phyloP scores from a whole-genome alignment of 2,329 filamentous ascomycete species.

The Fusarium buharicum region DNA sequence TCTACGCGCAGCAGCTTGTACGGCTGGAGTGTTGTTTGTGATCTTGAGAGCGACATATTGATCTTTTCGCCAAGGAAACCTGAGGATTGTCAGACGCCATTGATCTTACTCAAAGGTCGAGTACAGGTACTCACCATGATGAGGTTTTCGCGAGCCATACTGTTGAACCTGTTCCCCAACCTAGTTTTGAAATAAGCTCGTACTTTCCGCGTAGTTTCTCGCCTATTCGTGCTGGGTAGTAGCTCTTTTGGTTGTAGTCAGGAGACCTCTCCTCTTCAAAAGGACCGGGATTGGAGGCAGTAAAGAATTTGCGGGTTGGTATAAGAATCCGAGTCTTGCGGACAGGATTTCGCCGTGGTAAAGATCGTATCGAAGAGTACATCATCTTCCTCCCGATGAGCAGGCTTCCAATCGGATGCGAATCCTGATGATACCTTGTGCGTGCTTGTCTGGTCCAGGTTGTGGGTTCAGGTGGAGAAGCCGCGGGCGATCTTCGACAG shows the following conservation, averaged over 20 bases:
- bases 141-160: slow-evolving; percentile 52
- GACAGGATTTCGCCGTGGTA: not conserved
- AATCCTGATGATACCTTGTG: not conserved
- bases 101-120: not conserved
- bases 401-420: not conserved
- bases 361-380: not conserved
- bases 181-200: slow-evolving; percentile 52
- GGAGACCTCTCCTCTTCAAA: slow-evolving; percentile 44
- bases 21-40: slow-evolving; percentile 41
- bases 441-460: not conserved
- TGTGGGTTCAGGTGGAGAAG: not conserved
- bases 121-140: slow-evolving; percentile 37
- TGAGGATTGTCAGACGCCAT: slow-evolving; percentile 5
- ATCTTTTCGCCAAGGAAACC: slow-evolving; percentile 42
- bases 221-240: slow-evolving; percentile 49
- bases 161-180: slow-evolving; percentile 53
- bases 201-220: slow-evolving; percentile 51
- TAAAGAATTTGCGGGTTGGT: slow-evolving; percentile 21
- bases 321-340: not conserved
- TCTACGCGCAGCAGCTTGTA: slow-evolving; percentile 37
- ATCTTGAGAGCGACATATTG: slow-evolving; percentile 46
- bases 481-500: not conserved
- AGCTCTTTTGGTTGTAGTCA: slow-evolving; percentile 43
- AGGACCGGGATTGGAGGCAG: slow-evolving; percentile 1
- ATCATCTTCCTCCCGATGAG: not conserved